Base-by-base conservation (phyloP, 257 asterid species). In the Henckelia pumila region DNA sequence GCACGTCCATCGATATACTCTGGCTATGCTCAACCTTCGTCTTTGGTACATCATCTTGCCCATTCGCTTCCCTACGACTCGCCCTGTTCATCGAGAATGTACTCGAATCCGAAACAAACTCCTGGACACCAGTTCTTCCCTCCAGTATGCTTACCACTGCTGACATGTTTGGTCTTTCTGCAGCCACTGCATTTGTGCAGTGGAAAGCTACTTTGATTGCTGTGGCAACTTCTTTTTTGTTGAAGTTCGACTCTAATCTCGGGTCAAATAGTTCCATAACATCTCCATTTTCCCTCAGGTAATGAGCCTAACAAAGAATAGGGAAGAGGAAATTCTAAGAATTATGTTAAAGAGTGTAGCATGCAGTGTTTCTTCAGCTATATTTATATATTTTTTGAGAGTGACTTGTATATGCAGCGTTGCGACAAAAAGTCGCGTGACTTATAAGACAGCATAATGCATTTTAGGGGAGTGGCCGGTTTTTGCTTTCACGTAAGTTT, bases 141-240 rank as follows among this genome's bases (percentile, higher is more conserved):
- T 83, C 95, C 0, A 88, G 85, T 75, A 85, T 78, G 82, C 90
- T 80, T 19, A 88, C 87, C 19, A 82, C 90, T 0, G 73, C 71
- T 1, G 95, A 83, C 92, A 88, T 88, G 10, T 25, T 79, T 21
- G 95, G 95, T 70, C 95, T 82, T 56, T 66, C 83, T 0, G 83
- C 61, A 1, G 87, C 70, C 8, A 74, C 64, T 3, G 57, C 68
- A 57, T 79, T 70, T 6, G 95, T 72, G 79, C 95, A 88, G 5
- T 30, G 83, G 56, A 88, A 86, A 6, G 77, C 92, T 19, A 88
- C 66, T 23, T 74, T 70, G 57, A 88, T 77, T 23, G 86, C 71
- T 3, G 56, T 32, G 67, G 74, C 56, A 11, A 73, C 84, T 69
- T 80, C 83, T 56, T 77, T 75, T 66, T 66, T 32, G 24, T 85